These are phyloP conservation scores for Spathaspora hagerdaliae DNA, from an alignment of 805 yeast genomes.

Conservation along the genomic window DNA sequence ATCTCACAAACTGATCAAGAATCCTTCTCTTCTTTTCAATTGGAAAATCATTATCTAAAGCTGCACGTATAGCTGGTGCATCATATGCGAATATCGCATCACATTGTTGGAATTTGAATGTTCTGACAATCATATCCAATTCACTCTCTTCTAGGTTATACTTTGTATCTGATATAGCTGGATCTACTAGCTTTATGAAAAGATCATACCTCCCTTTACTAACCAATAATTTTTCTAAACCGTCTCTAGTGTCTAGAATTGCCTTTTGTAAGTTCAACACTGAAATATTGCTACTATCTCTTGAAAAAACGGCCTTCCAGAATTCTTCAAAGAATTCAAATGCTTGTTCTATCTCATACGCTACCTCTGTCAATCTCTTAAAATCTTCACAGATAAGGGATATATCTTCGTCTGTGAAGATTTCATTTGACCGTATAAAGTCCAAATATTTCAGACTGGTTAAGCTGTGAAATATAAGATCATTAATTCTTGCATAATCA, in stretches of 20 bases:
- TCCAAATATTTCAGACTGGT: not conserved
- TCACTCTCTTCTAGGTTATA: too few relatives aligned
- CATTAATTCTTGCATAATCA: not conserved
- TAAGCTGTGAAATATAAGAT: not conserved
- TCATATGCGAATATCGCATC: not conserved
- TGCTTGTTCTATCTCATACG: not conserved
- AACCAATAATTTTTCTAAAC: not conserved
- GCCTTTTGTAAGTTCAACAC: not conserved
- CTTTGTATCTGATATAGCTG: not conserved
- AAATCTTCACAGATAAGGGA: conserved; percentile 8
- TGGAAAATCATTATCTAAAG: not conserved
- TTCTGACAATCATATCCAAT: too few relatives aligned
- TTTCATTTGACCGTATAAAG: too few relatives aligned
- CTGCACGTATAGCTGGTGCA: not conserved
- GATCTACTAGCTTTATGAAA: not conserved
- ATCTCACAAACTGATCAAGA: not conserved
- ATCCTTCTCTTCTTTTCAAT: not conserved
- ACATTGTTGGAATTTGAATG: too few relatives aligned
- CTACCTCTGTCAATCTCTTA: not conserved
- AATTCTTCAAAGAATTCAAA: not conserved
- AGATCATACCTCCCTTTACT: not conserved
- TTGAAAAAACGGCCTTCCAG: not conserved
- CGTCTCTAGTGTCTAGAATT: not conserved
- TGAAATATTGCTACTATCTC: not conserved
- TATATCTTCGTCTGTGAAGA: conserved; percentile 6